Conservation (phyloP, 371 early-diverging fungal species). For the Mucor indicus region DNA sequence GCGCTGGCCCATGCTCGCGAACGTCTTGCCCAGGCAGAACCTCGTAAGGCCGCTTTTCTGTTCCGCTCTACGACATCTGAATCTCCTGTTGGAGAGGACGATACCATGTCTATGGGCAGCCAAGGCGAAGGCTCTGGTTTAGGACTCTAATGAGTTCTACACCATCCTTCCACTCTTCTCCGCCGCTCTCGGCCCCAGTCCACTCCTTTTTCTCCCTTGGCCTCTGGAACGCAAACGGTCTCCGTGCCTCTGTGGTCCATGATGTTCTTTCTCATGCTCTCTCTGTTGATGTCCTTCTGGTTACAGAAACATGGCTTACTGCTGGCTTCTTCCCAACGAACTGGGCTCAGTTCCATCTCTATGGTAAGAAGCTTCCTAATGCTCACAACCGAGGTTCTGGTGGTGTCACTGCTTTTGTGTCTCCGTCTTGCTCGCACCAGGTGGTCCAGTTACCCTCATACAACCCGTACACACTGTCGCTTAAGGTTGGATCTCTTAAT, state of each 20-base stretch:
- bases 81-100: too few relatives aligned
- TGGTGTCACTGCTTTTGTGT: conserved; percentile 2
- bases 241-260: neutral
- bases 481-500: neutral
- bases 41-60: neutral
- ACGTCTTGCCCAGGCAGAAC: neutral
- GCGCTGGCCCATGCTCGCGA: neutral
- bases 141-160: neutral
- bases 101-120: too few relatives aligned
- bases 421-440: neutral
- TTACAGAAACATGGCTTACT: conserved; percentile 18
- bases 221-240: conserved; percentile 6
- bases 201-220: neutral
- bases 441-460: neutral
- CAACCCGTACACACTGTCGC: conserved; percentile 1
- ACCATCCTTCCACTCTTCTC: too few relatives aligned
- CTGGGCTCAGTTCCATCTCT: conserved; percentile 1
- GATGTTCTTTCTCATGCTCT: neutral
- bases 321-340: neutral
- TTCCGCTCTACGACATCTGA: too few relatives aligned
- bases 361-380: too few relatives aligned
- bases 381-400: neutral
- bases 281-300: neutral
- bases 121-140: neutral
- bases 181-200: too few relatives aligned